Percentiles rank a stretch among this genome's conserved stretches.
Conservation (phyloP, 129 eudicot species). For the Calendula officinalis region DNA sequence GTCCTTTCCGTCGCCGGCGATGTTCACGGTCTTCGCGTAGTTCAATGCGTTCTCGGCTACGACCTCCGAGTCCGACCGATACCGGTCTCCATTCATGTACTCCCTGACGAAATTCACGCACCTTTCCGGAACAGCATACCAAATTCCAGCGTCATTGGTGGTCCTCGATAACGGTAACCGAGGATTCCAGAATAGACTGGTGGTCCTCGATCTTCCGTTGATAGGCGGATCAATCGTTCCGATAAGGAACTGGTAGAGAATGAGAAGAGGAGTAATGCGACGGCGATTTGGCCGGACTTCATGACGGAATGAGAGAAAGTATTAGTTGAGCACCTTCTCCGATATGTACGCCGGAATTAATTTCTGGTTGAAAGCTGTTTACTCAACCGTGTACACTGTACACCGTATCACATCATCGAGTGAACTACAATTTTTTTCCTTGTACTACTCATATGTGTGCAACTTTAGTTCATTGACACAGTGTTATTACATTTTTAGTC, state of each 20-base stretch:
- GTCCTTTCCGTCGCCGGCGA: slow-evolving; percentile 58
- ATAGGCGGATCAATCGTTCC: slow-evolving; percentile 39
- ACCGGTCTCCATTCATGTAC: slow-evolving; percentile 58
- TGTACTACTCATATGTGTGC: not conserved
- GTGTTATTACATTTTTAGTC: slow-evolving; percentile 3
- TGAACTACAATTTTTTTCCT: not conserved
- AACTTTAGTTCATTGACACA: not conserved
- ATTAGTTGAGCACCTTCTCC: not conserved
- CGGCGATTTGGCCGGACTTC: slow-evolving; percentile 33
- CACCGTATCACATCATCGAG: not conserved
- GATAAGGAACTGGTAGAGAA: slow-evolving; percentile 23
- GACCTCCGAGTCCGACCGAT: slow-evolving; percentile 51
- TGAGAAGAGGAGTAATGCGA: slow-evolving; percentile 37
- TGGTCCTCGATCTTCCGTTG: slow-evolving; percentile 9
- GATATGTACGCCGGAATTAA: not conserved
- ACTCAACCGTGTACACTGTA: no score
- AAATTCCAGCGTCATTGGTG: slow-evolving; percentile 56
- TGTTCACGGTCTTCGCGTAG: slow-evolving; percentile 44
- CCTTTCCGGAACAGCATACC: slow-evolving; percentile 49
- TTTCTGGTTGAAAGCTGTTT: not conserved
- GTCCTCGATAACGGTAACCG: slow-evolving; percentile 3
- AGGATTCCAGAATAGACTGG: not conserved
- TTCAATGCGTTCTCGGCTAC: slow-evolving; percentile 47
- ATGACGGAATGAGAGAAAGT: slow-evolving; percentile 28
- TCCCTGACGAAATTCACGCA: slow-evolving; percentile 54